Conservation (phyloP, 441 rosid species). For the Gossypium davidsonii region DNA sequence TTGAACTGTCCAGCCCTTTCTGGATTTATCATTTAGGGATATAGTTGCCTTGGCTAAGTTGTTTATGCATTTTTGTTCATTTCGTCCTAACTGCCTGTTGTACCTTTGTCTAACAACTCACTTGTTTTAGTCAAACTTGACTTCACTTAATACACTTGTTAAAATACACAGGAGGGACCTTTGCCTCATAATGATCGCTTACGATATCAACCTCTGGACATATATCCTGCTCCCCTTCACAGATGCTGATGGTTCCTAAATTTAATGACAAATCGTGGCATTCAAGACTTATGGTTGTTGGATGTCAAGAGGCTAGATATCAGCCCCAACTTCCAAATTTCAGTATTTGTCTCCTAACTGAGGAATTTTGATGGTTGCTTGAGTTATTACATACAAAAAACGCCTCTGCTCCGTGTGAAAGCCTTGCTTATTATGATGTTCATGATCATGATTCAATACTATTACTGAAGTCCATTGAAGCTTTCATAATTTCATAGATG, state of each 20-base stretch:
- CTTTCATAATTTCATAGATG: not conserved
- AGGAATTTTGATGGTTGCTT: not conserved
- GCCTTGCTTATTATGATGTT: not conserved
- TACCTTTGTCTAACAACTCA: not conserved
- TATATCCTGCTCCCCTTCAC: slow-evolving; percentile 76
- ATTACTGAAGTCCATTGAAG: not conserved
- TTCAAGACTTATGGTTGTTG: not conserved
- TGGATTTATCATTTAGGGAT: not conserved
- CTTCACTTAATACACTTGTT: slow-evolving; percentile 6
- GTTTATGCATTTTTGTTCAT: not conserved
- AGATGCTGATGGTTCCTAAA: slow-evolving; percentile 32
- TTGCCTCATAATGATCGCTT: slow-evolving; percentile 58
- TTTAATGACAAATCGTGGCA: not conserved
- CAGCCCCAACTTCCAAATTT: not conserved
- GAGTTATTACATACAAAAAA: not conserved
- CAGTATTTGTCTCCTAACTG: not conserved
- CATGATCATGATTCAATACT: not conserved
- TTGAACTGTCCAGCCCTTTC: not conserved
- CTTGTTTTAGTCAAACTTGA: not conserved
- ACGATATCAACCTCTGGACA: slow-evolving; percentile 64
- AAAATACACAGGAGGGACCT: slow-evolving; percentile 53
- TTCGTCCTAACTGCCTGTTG: not conserved
- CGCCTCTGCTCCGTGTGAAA: not conserved
- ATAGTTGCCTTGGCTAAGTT: not conserved
- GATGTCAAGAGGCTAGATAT: not conserved